Evolutionary conservation across 164 flowering plant species (phyloP).

Genomic region (Nymphaea thermarum): DNA sequence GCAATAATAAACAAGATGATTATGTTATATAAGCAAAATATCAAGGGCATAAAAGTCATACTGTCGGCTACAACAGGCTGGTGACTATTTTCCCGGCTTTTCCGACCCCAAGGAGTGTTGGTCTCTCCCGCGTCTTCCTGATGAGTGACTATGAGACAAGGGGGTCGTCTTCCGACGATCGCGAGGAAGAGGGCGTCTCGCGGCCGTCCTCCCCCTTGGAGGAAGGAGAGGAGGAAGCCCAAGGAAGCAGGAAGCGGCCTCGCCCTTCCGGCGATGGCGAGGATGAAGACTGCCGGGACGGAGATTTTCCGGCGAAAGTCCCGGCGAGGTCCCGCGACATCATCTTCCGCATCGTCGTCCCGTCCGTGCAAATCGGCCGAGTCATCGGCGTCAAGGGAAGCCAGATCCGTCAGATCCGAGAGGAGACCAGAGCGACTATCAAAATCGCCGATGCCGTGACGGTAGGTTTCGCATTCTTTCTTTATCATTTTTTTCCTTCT

Average conservation of each 20-base stretch:
- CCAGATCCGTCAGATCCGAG: conserved; percentile 67
- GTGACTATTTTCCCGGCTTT: background rate
- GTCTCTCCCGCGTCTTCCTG: background rate
- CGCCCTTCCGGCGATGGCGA: background rate
- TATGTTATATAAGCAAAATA: too few species aligned
- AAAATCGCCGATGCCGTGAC: conserved; percentile 77
- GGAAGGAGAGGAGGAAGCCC: background rate
- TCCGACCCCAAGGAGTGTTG: background rate
- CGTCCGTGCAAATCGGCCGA: conserved; percentile 75
- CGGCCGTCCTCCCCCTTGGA: background rate
- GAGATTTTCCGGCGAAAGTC: background rate
- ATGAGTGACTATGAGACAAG: background rate
- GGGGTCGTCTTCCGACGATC: background rate
- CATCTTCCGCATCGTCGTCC: conserved; percentile 61
- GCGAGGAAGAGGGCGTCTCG: background rate
- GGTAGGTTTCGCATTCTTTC: conserved; percentile 22
- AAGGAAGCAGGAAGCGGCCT: background rate
- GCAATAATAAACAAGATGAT: too few species aligned
- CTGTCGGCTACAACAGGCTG: background rate
- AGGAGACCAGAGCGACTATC: conserved; percentile 60
- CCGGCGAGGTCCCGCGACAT: conserved; percentile 11
- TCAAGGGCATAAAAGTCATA: background rate
- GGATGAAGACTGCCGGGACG: background rate
- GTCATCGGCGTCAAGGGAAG: conserved; percentile 70
- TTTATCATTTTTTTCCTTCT: background rate